phyloP scores from a whole-genome alignment of 1,139 yeast species.

The Candida tetrigidarum region DNA sequence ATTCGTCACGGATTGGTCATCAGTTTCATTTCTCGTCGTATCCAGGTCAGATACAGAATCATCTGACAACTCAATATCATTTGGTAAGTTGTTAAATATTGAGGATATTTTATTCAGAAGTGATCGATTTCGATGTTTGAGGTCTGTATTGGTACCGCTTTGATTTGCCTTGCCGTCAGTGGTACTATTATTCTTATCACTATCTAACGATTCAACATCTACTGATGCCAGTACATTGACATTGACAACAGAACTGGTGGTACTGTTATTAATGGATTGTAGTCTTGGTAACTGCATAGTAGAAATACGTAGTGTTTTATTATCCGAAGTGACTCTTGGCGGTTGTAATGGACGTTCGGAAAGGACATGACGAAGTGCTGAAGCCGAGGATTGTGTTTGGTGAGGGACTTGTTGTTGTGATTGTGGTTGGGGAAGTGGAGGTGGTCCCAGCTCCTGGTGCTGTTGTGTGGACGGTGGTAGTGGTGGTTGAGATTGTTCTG shows the following conservation, averaged over 20 bases:
- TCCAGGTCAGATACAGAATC: slow-evolving; percentile 52
- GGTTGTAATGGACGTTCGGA: slow-evolving; percentile 12
- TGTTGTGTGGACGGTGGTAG: not conserved
- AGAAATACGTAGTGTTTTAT: slow-evolving; percentile 34
- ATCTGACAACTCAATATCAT: slow-evolving; percentile 52
- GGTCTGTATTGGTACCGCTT: slow-evolving; percentile 1
- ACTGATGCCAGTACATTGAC: slow-evolving; percentile 35
- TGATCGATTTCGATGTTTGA: slow-evolving; percentile 7
- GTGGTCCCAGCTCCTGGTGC: not conserved
- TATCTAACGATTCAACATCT: slow-evolving; percentile 15
- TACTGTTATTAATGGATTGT: slow-evolving; percentile 24
- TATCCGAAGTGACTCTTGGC: slow-evolving; percentile 38
- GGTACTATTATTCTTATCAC: not conserved
- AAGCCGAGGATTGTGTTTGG: slow-evolving; percentile 1
- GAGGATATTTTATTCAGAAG: slow-evolving; percentile 32
- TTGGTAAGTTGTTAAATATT: slow-evolving; percentile 50
- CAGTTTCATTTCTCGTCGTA: slow-evolving; percentile 25
- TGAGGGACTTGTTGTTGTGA: not conserved
- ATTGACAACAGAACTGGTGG: slow-evolving; percentile 37
- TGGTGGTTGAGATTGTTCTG: not conserved
- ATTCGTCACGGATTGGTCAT: not conserved
- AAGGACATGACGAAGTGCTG: slow-evolving; percentile 1
- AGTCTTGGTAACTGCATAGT: slow-evolving; percentile 24
- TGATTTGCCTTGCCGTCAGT: slow-evolving; percentile 10
- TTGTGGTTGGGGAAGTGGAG: not conserved